These are phyloP conservation scores for Butyriboletus appendiculatus DNA, from an alignment of 1,284 basidiomycete genomes.

Conservation along the genomic window DNA sequence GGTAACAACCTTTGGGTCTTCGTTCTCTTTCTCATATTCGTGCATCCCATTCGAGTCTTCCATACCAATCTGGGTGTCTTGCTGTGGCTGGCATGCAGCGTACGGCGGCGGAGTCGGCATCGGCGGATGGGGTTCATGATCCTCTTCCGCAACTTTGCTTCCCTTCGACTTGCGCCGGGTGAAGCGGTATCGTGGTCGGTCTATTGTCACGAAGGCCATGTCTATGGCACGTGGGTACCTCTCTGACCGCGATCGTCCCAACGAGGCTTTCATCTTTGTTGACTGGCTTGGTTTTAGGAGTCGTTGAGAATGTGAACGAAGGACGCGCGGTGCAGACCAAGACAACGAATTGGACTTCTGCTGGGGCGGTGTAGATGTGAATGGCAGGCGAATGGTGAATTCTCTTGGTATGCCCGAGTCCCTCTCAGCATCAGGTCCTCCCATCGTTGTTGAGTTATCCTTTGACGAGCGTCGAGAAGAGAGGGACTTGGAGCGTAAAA, in stretches of 20 bases:
- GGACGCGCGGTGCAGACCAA: conserved; percentile 29
- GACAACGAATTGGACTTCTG: background rate
- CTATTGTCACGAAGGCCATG: conserved; percentile 30
- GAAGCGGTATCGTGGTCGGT: conserved; percentile 29
- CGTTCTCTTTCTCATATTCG: conserved; percentile 6
- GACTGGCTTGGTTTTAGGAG: background rate
- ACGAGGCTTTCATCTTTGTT: conserved; percentile 4
- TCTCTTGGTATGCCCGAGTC: conserved; percentile 14
- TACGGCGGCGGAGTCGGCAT: background rate
- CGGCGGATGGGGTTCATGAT: background rate
- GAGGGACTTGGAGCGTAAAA: conserved; percentile 8
- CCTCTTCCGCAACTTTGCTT: background rate
- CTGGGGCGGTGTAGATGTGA: conserved; percentile 20
- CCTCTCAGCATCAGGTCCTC: background rate
- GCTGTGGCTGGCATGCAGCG: background rate
- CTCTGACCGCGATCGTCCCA: conserved; percentile 29
- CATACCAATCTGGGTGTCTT: background rate
- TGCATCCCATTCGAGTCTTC: background rate
- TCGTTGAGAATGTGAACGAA: conserved; percentile 38
- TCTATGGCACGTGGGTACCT: conserved; percentile 28
- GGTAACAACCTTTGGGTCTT: background rate
- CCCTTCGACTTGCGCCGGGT: conserved; percentile 18
- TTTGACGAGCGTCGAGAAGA: background rate
- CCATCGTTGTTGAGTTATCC: background rate
- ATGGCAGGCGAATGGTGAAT: conserved; percentile 27